phyloP scores from a whole-genome alignment of 1,139 yeast genomes.

The Pichia terricola region DNA sequence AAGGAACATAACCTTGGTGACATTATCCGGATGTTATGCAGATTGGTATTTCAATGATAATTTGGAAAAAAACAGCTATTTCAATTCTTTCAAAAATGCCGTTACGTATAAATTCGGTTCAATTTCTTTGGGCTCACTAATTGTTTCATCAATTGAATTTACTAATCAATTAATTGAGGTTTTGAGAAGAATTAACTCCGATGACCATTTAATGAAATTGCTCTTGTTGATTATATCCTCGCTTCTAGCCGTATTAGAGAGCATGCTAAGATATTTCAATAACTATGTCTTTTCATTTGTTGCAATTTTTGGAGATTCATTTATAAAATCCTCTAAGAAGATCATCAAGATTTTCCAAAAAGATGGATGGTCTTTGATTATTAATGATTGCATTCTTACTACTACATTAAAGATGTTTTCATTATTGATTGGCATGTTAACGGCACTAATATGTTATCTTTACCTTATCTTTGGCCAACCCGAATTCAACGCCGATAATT shows the following conservation, averaged over 20 bases:
- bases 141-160: constrained; percentile 67
- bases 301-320: constrained; percentile 76
- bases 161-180: constrained; percentile 18
- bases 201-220: constrained; percentile 65
- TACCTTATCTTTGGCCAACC: background rate
- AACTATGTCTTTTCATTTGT: constrained; percentile 81
- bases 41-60: constrained; percentile 80
- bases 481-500: background rate
- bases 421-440: background rate
- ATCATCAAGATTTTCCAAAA: constrained; percentile 66
- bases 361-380: constrained; percentile 53
- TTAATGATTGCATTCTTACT: constrained; percentile 1
- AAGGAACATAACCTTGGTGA: constrained; percentile 71
- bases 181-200: constrained; percentile 75
- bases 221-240: constrained; percentile 39
- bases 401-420: background rate
- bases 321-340: constrained; percentile 64
- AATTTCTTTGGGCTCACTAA: constrained; percentile 74
- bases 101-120: constrained; percentile 83
- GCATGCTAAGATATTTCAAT: constrained; percentile 53
- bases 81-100: constrained; percentile 76
- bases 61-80: constrained; percentile 21
- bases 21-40: constrained; percentile 77
- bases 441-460: background rate
- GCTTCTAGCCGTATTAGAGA: constrained; percentile 24